Base-by-base conservation (phyloP, 805 yeast species). In the Pichia ethanolica region DNA sequence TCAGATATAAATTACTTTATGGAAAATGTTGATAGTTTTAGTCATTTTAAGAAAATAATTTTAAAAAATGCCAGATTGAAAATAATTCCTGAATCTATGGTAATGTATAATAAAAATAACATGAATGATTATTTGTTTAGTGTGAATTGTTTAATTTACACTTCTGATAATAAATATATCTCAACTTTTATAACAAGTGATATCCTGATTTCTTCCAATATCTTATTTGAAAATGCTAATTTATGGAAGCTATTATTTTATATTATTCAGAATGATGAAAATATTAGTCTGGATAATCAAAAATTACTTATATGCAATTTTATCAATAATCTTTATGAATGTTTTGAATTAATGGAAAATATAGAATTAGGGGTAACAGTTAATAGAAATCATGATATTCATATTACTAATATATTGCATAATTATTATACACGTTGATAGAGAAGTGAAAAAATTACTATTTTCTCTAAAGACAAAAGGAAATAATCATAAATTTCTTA, bases 1-100 rank as follows among this genome's bases (percentile, higher is more conserved):
- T 39, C 52, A 2, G 38, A 45, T 8, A 25, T 46, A 6, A 46
- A 39, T 9, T 34, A 47, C 11, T 54, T 54, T 32, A 12, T 42
- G 1, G 40, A 38, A 3, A 54, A 54, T 44, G 13, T 39, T 25
- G 3, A 20, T 5, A 49, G 40, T n/a, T 54, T 48, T 33, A 49
- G 12, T 14, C 35, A 39, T 41, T 54, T 54, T 14, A 54, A 45
- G 34, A 54, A 49, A 33, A 45, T 54, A 3, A 49, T 51, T 33
- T 27, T 54, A 4, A 54, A 54, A 37, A 46, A 45, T 39, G 47
- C 39, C 6, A 43, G 20, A n/a, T 14, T 44, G 12, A 42, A 38
- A 37, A 26, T 49, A 1, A 11, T 33, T 7, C 46, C 48, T 7
- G 38, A 42, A 3, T 30, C 32, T 7, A 39, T 39, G 32, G 11